phyloP scores from a whole-genome alignment of 768 basidiomycete genomes.

The Galerina sulciceps region DNA sequence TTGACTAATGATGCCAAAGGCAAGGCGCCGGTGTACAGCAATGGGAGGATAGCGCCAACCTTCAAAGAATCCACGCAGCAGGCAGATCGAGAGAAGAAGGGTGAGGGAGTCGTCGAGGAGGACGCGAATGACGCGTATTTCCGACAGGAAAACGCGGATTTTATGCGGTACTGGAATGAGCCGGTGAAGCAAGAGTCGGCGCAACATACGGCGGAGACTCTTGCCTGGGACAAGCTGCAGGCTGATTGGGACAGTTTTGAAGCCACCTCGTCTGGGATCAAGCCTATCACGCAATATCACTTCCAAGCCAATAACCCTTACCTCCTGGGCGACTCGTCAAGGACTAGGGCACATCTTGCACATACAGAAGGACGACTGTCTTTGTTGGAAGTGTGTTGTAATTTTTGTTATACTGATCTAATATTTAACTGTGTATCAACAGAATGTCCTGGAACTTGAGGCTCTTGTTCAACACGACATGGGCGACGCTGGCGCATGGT shows the following conservation, averaged over 20 bases:
- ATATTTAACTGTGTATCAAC: conserved; percentile 8
- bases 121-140: conserved; percentile 73
- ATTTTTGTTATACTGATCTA: conserved; percentile 12
- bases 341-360: conserved; percentile 51
- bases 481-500: conserved; percentile 79
- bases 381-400: conserved; percentile 45
- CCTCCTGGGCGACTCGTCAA: conserved; percentile 60
- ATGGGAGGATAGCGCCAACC: neutral
- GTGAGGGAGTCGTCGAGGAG: conserved; percentile 21
- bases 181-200: conserved; percentile 26
- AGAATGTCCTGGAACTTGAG: conserved; percentile 90
- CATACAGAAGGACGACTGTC: conserved; percentile 38
- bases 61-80: conserved; percentile 12
- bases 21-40: conserved; percentile 46
- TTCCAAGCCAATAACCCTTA: conserved; percentile 86
- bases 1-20: conserved; percentile 58
- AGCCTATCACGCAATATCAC: conserved; percentile 58
- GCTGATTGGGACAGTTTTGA: conserved; percentile 83
- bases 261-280: conserved; percentile 69
- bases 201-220: conserved; percentile 28
- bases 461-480: conserved; percentile 85
- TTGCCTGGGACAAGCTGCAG: conserved; percentile 71
- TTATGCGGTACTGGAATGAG: conserved; percentile 60
- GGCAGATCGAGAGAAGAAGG: conserved; percentile 2
- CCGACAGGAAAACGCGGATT: conserved; percentile 72